A percentile compares a stretch with the other conserved stretches of the same genome.
Evolutionary conservation across 257 asterid genomes (phyloP).

Genomic region (Penstemon newberryi): DNA sequence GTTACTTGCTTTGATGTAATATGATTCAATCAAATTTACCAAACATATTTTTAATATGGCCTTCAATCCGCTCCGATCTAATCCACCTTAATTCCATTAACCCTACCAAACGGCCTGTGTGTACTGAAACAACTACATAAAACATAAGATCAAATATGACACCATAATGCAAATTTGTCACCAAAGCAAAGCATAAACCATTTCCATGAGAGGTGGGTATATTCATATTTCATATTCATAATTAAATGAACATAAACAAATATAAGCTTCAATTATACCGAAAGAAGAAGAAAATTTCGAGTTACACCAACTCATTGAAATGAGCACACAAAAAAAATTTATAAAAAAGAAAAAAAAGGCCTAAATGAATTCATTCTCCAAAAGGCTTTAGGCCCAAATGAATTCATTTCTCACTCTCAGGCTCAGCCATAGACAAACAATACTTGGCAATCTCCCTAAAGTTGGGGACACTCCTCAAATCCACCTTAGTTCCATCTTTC

Average conservation of each 20-base stretch:
- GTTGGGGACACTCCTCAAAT: constrained; percentile 91
- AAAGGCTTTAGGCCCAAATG: constrained; percentile 59
- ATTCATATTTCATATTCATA: no score
- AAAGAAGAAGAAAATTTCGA: background rate
- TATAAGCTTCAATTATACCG: background rate
- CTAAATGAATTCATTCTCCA: constrained; percentile 26
- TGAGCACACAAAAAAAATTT: background rate
- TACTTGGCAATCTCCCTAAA: constrained; percentile 94
- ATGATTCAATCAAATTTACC: no score
- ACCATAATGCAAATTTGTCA: no score
- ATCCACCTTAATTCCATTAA: no score
- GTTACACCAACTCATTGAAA: background rate
- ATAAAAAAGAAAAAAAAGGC: constrained; percentile 5
- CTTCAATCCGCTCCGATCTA: no score
- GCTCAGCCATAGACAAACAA: constrained; percentile 77
- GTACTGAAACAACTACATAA: no score
- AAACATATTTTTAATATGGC: no score
- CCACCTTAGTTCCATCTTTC: constrained; percentile 85
- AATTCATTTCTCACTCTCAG: constrained; percentile 39
- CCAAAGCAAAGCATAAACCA: no score
- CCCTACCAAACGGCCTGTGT: no score
- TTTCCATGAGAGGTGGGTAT: no score
- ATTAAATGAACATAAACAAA: background rate
- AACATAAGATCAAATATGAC: no score
- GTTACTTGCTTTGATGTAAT: no score